Base-by-base conservation (phyloP, 192 early-diverging fungal genomes). In the Coemansia sp. region DNA sequence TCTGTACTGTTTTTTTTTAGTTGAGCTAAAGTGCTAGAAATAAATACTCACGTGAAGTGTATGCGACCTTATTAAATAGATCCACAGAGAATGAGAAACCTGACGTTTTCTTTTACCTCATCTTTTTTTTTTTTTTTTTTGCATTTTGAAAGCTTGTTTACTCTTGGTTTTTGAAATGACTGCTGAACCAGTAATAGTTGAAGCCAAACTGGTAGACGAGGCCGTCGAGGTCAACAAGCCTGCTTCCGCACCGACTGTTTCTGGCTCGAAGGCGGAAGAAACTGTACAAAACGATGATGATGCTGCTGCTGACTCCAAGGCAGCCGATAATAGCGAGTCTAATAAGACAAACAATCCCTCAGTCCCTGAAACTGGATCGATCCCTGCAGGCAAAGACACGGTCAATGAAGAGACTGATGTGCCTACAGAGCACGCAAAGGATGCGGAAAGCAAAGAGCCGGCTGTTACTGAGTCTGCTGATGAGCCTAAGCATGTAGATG, bases 161-260 rank as follows among this genome's bases (percentile, higher is more conserved):
- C 10, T 35, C 33, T 35, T 35, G 2, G 7, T 10, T 35, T 35
- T 6, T 5, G 33, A 31, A 47, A 21, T 47, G n/a, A 48, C 46
- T 48, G 12, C 46, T 5, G 46, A 23, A 12, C 12, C 46, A 30
- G 28, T 12, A n/a, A 48, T 48, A 23, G 23, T 48, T 23, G 19
- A 20, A 7, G 46, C 46, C 46, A 53, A 53, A 20, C 19, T 20
- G 13, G 12, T 40, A 19, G 52, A 53, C 39, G 52, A 53, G 35
- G 35, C 52, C 13, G 52, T 39, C 13, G 38, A 38, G 28, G 37
- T 37, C 11, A 15, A 14, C 36, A 14, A 4, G 35, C 8, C 52
- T 31, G 12, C 21, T 12, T 1, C 21, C 23, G 46, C 10, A 4
- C 26, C 21, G 18, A 11, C 21, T 26, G 20, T 21, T 10, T 26